Base-by-base conservation (phyloP, 2,329 filamentous ascomycete genomes). In the Colletotrichum tropicale region DNA sequence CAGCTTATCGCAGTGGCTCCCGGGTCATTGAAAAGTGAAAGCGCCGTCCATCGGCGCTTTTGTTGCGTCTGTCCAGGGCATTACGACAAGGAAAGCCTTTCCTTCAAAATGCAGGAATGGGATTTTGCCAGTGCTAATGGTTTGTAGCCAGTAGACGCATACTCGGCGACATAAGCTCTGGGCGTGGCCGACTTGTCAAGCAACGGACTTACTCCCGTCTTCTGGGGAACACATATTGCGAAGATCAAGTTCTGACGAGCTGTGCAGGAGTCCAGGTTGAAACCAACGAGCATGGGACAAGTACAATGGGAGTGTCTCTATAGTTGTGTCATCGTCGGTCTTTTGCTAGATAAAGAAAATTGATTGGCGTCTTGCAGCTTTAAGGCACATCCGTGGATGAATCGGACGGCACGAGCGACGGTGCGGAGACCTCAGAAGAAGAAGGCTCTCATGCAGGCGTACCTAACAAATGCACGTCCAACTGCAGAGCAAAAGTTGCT, bases 401-500 rank as follows among this genome's bases (percentile, higher is more conserved):
- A 48, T n/a, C 9, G 18, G 18, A n/a, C 18, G 18, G 0, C 0
- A 48, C 18, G 16, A 48, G 38, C 38, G 0, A n/a, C 18, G 38
- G 0, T 3, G 18, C 0, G 36, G 36, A 43, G 36, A 2, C 36
- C 8, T 0, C 16, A 43, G 10, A 43, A 1, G 16, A 0, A 43
- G 18, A 48, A 48, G 18, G 15, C 15, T 10, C 0, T 1, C 18
- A 9, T 43, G 38, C 38, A 48, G 38, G 38, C 18, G 1, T 48
- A 48, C 38, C 38, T 0, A 48, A n/a, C 18, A 0, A 48, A 48
- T n/a, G 9, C 38, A 48, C 0, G 38, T n/a, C 38, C 38, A 48
- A 5, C 38, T n/a, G 38, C 38, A 0, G 0, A 7, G 18, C 38
- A 48, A 0, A 48, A n/a, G 18, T 48, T 9, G 1, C 18, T 0